phyloP scores from a whole-genome alignment of 1,284 basidiomycete species.

The Tranzscheliella williamsii region DNA sequence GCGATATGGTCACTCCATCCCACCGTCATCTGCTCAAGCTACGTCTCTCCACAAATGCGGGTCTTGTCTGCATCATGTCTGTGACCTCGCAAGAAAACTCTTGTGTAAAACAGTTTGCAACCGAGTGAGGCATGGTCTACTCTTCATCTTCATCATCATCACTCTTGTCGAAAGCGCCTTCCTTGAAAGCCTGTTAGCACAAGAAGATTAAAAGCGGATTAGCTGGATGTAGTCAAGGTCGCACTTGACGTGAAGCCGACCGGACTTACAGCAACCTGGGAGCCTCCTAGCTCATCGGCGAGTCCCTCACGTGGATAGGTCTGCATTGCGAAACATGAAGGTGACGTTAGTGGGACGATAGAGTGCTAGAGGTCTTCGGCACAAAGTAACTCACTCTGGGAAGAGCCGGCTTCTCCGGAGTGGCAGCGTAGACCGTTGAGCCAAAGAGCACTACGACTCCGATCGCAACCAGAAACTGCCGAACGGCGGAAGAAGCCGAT shows the following conservation, averaged over 20 bases:
- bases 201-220: background rate
- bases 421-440: conserved; percentile 43
- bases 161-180: conserved; percentile 35
- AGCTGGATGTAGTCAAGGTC: background rate
- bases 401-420: conserved; percentile 45
- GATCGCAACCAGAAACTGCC: conserved; percentile 49
- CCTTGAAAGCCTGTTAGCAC: conserved; percentile 26
- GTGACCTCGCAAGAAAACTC: no score
- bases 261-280: conserved; percentile 33
- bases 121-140: no score
- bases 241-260: background rate
- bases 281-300: conserved; percentile 49
- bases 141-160: conserved; percentile 26
- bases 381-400: conserved; percentile 41
- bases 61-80: no score
- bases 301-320: conserved; percentile 58
- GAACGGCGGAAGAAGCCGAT: conserved; percentile 45
- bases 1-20: no score
- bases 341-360: background rate
- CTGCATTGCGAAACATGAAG: conserved; percentile 1
- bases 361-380: background rate
- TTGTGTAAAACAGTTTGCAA: no score
- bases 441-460: conserved; percentile 37
- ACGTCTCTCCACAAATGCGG: no score
- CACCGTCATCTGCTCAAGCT: no score